A percentile compares a stretch with the other conserved stretches of the same genome.
Evolutionary conservation across 2,329 filamentous ascomycete species (phyloP).

Genomic region (Chalara sp.): DNA sequence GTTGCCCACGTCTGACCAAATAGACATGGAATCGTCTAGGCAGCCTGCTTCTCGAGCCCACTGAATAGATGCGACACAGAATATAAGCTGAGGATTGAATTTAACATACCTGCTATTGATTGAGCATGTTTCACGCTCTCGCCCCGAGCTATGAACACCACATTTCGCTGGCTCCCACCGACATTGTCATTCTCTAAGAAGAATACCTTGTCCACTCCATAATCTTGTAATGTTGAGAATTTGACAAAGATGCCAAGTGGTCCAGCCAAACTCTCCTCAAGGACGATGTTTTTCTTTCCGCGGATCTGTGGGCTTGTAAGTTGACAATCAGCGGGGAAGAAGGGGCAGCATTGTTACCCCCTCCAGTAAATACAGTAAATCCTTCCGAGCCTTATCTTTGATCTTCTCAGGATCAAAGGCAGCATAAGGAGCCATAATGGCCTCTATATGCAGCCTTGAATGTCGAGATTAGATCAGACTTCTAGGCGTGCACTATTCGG

Average conservation of each 20-base stretch:
- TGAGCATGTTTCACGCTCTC: constrained; percentile 82
- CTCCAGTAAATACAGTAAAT: constrained; percentile 86
- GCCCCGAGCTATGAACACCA: constrained; percentile 87
- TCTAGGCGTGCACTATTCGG: too few relatives aligned
- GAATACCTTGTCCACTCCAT: constrained; percentile 97
- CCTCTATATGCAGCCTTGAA: constrained; percentile 36
- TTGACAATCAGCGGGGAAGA: constrained; percentile 22
- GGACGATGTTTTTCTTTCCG: constrained; percentile 96
- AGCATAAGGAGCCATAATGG: constrained; percentile 61
- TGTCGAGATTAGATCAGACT: too few relatives aligned
- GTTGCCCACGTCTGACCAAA: constrained; percentile 49
- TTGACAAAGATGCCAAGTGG: constrained; percentile 89
- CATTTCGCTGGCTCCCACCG: constrained; percentile 89
- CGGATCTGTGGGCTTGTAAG: constrained; percentile 59
- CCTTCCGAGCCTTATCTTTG: constrained; percentile 75
- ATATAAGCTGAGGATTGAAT: not conserved
- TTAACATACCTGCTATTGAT: constrained; percentile 70
- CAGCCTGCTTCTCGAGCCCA: constrained; percentile 55
- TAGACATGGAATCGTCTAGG: constrained; percentile 38
- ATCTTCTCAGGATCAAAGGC: constrained; percentile 71
- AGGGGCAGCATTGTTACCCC: constrained; percentile 51
- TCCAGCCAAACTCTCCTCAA: constrained; percentile 85
- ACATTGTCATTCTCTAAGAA: constrained; percentile 93
- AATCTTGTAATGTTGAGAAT: constrained; percentile 90
- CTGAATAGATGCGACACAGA: constrained; percentile 2